phyloP scores from a whole-genome alignment of 352 stramenopile species.

The Phytopythium mirpurense region DNA sequence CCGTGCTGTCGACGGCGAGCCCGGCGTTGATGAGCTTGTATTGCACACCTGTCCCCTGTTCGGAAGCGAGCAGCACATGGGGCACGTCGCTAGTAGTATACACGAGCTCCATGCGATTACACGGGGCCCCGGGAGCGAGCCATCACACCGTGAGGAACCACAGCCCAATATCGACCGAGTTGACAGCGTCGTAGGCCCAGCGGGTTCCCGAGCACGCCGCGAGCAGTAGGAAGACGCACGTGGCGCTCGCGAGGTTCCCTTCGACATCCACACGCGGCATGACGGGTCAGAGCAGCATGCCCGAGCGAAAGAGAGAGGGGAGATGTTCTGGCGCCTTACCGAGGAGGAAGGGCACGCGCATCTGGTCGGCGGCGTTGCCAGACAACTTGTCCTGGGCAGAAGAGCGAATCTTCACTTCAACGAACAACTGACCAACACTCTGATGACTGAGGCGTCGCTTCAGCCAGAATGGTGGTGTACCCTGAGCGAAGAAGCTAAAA shows the following conservation, averaged over 20 bases:
- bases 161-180: constrained; percentile 70
- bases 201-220: constrained; percentile 33
- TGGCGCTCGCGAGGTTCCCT: constrained; percentile 48
- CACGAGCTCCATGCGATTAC: too few relatives aligned
- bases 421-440: not conserved
- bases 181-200: constrained; percentile 62
- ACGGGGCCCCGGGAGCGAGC: not conserved
- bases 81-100: not conserved
- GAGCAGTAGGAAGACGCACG: constrained; percentile 46
- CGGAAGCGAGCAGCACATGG: too few relatives aligned
- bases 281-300: too few relatives aligned
- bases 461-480: not conserved
- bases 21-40: constrained; percentile 84
- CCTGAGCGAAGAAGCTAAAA: constrained; percentile 1
- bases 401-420: not conserved
- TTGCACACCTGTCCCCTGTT: constrained; percentile 57
- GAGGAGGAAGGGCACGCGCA: constrained; percentile 35
- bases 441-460: not conserved
- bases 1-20: constrained; percentile 25
- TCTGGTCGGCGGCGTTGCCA: not conserved
- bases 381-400: too few relatives aligned
- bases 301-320: too few relatives aligned
- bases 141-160: constrained; percentile 50
- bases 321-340: constrained; percentile 16
- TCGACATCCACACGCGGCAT: constrained; percentile 1